Base-by-base conservation (phyloP, 148 eudicot species). In the Cornus kousa region DNA sequence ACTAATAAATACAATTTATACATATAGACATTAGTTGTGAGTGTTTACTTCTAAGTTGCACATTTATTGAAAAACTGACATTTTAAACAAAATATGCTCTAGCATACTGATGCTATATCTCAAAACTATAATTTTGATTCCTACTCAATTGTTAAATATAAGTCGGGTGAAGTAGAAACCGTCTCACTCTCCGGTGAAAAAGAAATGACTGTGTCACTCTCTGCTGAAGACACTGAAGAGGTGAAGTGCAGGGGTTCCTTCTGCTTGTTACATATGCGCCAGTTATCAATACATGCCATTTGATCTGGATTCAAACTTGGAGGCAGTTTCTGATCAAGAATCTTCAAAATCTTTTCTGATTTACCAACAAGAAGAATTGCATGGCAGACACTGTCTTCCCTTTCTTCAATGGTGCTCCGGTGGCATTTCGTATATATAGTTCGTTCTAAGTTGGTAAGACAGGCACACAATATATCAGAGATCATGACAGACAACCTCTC, bases 361-460 rank as follows among this genome's bases (percentile, higher is more conserved):
- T 85, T 77, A 5, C 91, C 88, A 7, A 89, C 82, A 48, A 89
- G 89, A 77, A 87, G 67, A 65, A 89, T 75, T 2, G 86, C 83
- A 31, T 57, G 7, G 40, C 83, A 85, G 37, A 87, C 83, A 31
- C 85, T 72, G 57, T 83, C 88, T 70, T 84, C 91, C 57, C 86
- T 86, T 70, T 79, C 84, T 76, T 88, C 91, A 72, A 85, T 81
- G 40, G 80, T 53, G 70, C 89, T 85, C 70, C 78, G 74, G 43
- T 86, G 85, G 80, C 89, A 88, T 71, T 84, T 76, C 66, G 69
- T 68, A 39, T 84, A 78, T 74, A 88, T 86, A 19, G 80, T 86
- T 16, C 60, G 76, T 11, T 70, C 71, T 48, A 86, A 80, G 82
- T 86, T 84, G 31, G 82, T 81, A 67, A 88, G 84, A 62, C 86